Percentiles rank a stretch among this genome's conserved stretches.
Conservation (phyloP, 2,329 filamentous ascomycete genomes). For the Penicillium occitanis region DNA sequence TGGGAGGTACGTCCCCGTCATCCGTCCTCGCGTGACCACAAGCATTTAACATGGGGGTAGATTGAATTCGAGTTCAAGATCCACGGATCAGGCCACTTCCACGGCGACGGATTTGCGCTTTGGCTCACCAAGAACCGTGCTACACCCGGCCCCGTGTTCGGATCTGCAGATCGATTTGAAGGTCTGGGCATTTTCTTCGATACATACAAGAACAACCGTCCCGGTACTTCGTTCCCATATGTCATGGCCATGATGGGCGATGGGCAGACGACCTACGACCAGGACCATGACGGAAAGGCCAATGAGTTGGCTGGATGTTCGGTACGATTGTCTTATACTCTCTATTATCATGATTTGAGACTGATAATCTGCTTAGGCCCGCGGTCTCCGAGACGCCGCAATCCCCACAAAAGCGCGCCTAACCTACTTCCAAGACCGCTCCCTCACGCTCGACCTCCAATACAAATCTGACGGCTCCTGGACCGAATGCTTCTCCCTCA, state of each 20-base stretch:
- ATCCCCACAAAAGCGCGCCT: slow-evolving; percentile 81
- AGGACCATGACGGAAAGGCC: slow-evolving; percentile 88
- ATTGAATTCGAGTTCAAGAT: slow-evolving; percentile 96
- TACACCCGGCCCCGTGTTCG: slow-evolving; percentile 79
- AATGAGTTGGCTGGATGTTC: slow-evolving; percentile 94
- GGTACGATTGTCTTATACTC: slow-evolving; percentile 42
- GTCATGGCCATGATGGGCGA: slow-evolving; percentile 99
- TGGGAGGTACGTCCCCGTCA: slow-evolving; percentile 66
- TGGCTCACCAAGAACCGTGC: slow-evolving; percentile 96
- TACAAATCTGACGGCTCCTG: slow-evolving; percentile 90
- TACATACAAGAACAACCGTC: slow-evolving; percentile 99
- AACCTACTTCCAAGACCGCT: slow-evolving; percentile 96
- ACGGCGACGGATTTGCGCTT: slow-evolving; percentile 95
- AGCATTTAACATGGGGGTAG: slow-evolving; percentile 36
- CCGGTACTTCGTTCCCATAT: slow-evolving; percentile 92
- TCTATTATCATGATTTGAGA: background rate
- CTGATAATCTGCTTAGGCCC: slow-evolving; percentile 53
- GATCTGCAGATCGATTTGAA: slow-evolving; percentile 83
- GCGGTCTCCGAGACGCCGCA: slow-evolving; percentile 77
- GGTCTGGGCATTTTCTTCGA: slow-evolving; percentile 95
- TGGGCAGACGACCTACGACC: slow-evolving; percentile 84
- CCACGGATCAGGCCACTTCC: slow-evolving; percentile 81
- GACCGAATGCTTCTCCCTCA: slow-evolving; percentile 80
- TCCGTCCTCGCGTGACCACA: background rate
- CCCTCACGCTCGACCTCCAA: slow-evolving; percentile 83